A percentile compares a stretch with the other conserved stretches of the same genome.
These are phyloP conservation scores for Dioszegia hungarica DNA, from an alignment of 768 basidiomycete species.

Conservation along the genomic window DNA sequence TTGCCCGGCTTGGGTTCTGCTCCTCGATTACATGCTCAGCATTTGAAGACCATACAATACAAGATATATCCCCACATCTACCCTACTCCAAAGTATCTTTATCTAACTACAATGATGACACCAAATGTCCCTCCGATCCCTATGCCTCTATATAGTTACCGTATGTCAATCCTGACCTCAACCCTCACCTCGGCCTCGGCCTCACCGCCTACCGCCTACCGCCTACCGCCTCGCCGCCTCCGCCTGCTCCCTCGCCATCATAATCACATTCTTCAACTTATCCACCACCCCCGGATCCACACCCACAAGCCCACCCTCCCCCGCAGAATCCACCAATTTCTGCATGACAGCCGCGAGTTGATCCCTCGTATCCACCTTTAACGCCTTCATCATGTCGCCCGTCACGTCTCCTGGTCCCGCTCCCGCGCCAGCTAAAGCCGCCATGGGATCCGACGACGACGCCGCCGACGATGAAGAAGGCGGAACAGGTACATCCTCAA, in stretches of 20 bases:
- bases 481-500: constrained; percentile 18
- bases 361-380: constrained; percentile 13
- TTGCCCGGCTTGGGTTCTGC: neutral
- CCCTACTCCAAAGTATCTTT: too few relatives aligned
- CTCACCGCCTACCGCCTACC: too few relatives aligned
- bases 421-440: neutral
- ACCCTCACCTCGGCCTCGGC: too few relatives aligned
- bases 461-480: neutral
- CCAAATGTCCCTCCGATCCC: constrained; percentile 18
- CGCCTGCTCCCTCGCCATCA: constrained; percentile 1
- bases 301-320: constrained; percentile 8
- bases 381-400: constrained; percentile 11
- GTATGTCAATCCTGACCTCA: neutral
- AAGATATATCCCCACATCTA: too few relatives aligned
- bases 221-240: too few relatives aligned
- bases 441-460: neutral
- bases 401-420: neutral
- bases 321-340: constrained; percentile 12
- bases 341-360: constrained; percentile 12
- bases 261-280: constrained; percentile 10
- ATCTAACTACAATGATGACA: constrained; percentile 7
- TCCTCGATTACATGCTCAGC: too few relatives aligned
- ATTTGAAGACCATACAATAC: too few relatives aligned
- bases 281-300: constrained; percentile 4
- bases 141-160: too few relatives aligned